A percentile compares a stretch with the other conserved stretches of the same genome.
Evolutionary conservation across 306 rosid species (phyloP).

Genomic region (Hippophae tibetana): DNA sequence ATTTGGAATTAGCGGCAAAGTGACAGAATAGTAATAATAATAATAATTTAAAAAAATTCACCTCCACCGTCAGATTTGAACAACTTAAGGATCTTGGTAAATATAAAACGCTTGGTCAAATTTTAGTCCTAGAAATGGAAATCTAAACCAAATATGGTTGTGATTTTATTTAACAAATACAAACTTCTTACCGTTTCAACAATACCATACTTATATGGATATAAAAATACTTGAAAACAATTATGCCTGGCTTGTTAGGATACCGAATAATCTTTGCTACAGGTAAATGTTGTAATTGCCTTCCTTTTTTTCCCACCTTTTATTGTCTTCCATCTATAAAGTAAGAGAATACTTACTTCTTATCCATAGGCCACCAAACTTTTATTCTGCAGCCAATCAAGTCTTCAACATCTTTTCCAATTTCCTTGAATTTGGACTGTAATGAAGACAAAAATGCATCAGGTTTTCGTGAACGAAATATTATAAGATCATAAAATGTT

Average conservation of each 20-base stretch:
- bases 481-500: not conserved
- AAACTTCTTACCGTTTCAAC: too few relatives aligned
- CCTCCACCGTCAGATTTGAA: too few relatives aligned
- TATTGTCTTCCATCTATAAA: not conserved
- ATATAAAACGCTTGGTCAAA: too few relatives aligned
- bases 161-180: too few relatives aligned
- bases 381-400: slow-evolving; percentile 86
- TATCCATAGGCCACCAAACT: slow-evolving; percentile 99
- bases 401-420: slow-evolving; percentile 63
- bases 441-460: slow-evolving; percentile 20
- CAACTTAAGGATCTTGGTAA: too few relatives aligned
- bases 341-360: slow-evolving; percentile 38
- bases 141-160: too few relatives aligned
- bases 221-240: too few relatives aligned
- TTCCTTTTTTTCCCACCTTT: not conserved
- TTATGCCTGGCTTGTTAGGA: not conserved
- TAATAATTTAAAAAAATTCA: too few relatives aligned
- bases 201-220: too few relatives aligned
- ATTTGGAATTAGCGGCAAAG: too few relatives aligned
- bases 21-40: too few relatives aligned
- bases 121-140: too few relatives aligned
- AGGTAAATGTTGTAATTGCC: not conserved
- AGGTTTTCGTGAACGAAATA: slow-evolving; percentile 10
- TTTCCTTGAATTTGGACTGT: slow-evolving; percentile 51
- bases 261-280: not conserved